These are phyloP conservation scores for Scheffersomyces stambukii DNA, from an alignment of 1,139 yeast species.

Conservation along the genomic window DNA sequence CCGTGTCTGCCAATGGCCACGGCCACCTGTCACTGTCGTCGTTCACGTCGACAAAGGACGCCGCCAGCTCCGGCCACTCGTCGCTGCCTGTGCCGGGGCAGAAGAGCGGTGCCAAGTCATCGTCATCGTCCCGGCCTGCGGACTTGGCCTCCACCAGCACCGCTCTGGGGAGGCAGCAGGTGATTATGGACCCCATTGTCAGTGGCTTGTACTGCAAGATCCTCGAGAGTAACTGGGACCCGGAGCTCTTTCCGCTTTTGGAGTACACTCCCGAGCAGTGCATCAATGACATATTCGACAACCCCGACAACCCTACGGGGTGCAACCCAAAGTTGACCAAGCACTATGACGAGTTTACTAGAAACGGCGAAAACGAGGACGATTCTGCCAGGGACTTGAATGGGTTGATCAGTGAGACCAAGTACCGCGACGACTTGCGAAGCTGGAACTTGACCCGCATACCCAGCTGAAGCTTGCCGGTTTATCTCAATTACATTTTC, in stretches of 20 bases:
- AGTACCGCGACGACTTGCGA: slow-evolving; percentile 37
- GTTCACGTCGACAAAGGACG: not conserved
- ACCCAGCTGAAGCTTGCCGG: slow-evolving; percentile 1
- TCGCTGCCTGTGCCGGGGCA: too few relatives aligned
- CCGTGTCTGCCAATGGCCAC: not conserved
- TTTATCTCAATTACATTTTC: slow-evolving; percentile 1
- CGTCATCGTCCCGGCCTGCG: too few relatives aligned
- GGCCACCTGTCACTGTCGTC: not conserved
- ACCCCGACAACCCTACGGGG: slow-evolving; percentile 56
- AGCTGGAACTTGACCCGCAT: too few relatives aligned
- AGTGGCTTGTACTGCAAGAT: slow-evolving; percentile 55
- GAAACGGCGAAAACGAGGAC: slow-evolving; percentile 28
- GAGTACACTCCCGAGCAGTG: slow-evolving; percentile 72
- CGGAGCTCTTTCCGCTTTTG: slow-evolving; percentile 52
- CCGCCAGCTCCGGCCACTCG: not conserved
- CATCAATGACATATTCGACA: slow-evolving; percentile 66
- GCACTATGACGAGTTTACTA: slow-evolving; percentile 8
- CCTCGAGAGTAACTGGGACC: slow-evolving; percentile 75
- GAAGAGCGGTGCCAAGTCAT: too few relatives aligned
- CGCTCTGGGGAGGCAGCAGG: slow-evolving; percentile 6
- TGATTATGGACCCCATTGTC: slow-evolving; percentile 49
- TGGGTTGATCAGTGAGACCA: slow-evolving; percentile 37
- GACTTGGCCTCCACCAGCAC: not conserved
- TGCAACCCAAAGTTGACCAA: slow-evolving; percentile 41
- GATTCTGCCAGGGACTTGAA: slow-evolving; percentile 44